These are phyloP conservation scores for Silybum marianum DNA, from an alignment of 129 eudicot genomes.

Conservation along the genomic window DNA sequence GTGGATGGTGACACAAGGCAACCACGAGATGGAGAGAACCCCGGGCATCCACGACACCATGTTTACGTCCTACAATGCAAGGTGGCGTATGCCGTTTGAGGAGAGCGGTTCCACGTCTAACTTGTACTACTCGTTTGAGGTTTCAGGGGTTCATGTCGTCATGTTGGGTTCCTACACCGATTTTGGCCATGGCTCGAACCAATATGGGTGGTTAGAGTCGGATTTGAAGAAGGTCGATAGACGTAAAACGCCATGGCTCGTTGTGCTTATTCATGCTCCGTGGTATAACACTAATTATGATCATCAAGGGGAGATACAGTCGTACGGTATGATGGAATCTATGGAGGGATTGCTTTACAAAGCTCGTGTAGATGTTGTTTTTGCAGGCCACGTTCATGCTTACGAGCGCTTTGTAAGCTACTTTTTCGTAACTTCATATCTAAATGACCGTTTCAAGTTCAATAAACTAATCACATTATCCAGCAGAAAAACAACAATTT, in stretches of 20 bases:
- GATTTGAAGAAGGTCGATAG: conserved; percentile 63
- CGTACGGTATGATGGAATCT: conserved; percentile 45
- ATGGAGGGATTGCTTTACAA: conserved; percentile 62
- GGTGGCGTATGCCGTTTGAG: conserved; percentile 79
- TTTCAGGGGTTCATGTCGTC: conserved; percentile 59
- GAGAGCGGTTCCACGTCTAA: conserved; percentile 70
- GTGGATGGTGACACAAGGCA: conserved; percentile 92
- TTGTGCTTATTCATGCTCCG: conserved; percentile 67
- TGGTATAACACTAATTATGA: conserved; percentile 75
- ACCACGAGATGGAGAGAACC: conserved; percentile 68
- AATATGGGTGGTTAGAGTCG: conserved; percentile 55
- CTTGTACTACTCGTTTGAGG: conserved; percentile 71
- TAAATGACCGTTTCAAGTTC: neutral
- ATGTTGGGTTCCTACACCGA: conserved; percentile 85
- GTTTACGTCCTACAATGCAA: conserved; percentile 67
- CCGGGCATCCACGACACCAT: conserved; percentile 14
- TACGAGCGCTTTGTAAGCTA: conserved; percentile 72
- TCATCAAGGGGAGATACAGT: conserved; percentile 62
- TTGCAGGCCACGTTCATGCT: conserved; percentile 85
- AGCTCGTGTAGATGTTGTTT: conserved; percentile 64
- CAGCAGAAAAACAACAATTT: neutral
- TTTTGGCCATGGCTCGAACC: conserved; percentile 50
- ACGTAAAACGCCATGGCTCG: conserved; percentile 64
- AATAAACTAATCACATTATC: neutral
- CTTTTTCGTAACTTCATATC: neutral